These are phyloP conservation scores for Trichoderma citrinoviride DNA, from an alignment of 2,329 filamentous ascomycete species.

Conservation along the genomic window DNA sequence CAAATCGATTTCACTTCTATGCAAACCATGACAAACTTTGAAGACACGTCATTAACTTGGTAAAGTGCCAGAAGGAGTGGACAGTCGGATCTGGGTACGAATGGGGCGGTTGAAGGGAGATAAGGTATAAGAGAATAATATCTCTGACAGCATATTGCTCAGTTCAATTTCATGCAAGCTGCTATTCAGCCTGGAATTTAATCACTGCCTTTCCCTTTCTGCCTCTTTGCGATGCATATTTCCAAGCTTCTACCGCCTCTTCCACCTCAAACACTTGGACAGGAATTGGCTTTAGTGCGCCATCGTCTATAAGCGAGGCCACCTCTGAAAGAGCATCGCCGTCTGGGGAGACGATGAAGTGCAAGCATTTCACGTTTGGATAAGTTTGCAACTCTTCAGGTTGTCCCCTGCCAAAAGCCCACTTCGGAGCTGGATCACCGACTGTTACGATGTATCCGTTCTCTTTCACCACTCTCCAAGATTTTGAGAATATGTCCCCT, in stretches of 20 bases:
- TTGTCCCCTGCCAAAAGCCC: conserved; percentile 30
- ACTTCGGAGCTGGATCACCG: conserved; percentile 35
- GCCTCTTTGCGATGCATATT: conserved; percentile 26
- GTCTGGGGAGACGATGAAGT: conserved; percentile 33
- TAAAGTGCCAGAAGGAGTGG: background rate
- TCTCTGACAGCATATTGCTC: background rate
- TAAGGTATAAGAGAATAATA: background rate
- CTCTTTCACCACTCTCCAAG: background rate
- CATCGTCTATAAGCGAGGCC: conserved; percentile 27
- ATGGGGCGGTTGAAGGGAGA: background rate
- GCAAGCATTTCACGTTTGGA: conserved; percentile 27
- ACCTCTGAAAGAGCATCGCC: conserved; percentile 24
- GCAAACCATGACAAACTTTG: background rate
- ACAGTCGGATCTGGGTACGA: background rate
- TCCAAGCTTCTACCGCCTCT: conserved; percentile 31
- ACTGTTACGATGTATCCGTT: conserved; percentile 36
- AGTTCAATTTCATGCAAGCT: background rate
- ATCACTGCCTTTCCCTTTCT: conserved; percentile 31
- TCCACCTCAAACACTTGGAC: conserved; percentile 27
- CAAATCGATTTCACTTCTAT: background rate
- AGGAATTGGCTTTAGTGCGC: conserved; percentile 23
- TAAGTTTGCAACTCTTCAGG: conserved; percentile 23
- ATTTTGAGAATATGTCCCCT: background rate
- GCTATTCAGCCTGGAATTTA: conserved; percentile 22
- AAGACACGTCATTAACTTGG: background rate